Base-by-base conservation (phyloP, 345 rosid genomes). In the Anacardium occidentale region DNA sequence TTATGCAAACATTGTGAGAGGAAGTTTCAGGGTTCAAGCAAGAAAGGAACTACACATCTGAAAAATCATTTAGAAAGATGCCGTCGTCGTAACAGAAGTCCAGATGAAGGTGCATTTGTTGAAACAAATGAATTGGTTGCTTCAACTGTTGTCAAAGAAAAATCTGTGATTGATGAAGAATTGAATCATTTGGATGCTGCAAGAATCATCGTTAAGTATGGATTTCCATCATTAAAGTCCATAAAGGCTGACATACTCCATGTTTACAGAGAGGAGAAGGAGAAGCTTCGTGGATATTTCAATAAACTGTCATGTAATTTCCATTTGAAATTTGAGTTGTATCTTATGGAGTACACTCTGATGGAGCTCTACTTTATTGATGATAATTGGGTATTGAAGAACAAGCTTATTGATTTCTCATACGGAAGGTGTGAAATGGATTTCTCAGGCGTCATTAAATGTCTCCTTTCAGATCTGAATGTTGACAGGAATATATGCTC, bases 301-400 rank as follows among this genome's bases (percentile, higher is more conserved):
- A 15, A 44, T 57, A 10, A 69, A 4, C 18, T 70, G 29, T n/a
- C 74, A 1, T 70, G 74, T 25, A n/a, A 25, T 58, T 25, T 58
- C 40, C 22, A 53, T n/a, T 34, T 34, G 7, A 34, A 34, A 34
- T 34, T 34, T 34, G 40, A 34, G 40, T 34, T 34, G 40, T 34
- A 34, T 34, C 6, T 2, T 6, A 34, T 34, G 40, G 57, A 53
- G 21, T 58, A 25, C 26, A 11, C 26, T 2, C 26, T 6, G 17
- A 13, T 2, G 2, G 4, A 9, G 2, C 25, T 52, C 15, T 57
- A 59, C 47, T 70, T 58, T 20, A 59, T 70, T 60, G 58, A 48
- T 12, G 47, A 60, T n/a, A 15, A 12, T 17, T 70, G 74, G 74
- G 13, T 26, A 47, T 6, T 48, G 2, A 47, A 70, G 59, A 29